phyloP scores from a whole-genome alignment of 1,284 basidiomycete genomes.

The Sporisorium scitamineum region DNA sequence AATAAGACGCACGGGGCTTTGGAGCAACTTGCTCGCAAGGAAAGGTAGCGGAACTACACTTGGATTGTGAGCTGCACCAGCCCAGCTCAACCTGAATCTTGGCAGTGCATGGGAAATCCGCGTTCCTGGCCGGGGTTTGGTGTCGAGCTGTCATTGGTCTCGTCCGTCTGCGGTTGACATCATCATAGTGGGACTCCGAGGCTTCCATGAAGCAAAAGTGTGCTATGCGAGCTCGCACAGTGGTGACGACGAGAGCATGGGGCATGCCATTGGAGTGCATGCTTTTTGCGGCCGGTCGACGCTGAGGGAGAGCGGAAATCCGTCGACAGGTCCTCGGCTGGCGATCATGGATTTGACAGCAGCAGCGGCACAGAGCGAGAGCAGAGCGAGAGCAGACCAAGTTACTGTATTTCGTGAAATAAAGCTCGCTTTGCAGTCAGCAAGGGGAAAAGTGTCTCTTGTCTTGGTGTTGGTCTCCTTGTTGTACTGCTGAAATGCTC shows the following conservation, averaged over 20 bases:
- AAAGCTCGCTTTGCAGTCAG: not conserved
- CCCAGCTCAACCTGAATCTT: too few relatives aligned
- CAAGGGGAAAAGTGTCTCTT: not conserved
- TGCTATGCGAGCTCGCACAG: not conserved
- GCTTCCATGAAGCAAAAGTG: not conserved
- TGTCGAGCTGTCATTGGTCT: not conserved
- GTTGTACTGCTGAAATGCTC: not conserved
- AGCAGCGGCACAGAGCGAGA: not conserved
- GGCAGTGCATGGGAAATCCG: not conserved
- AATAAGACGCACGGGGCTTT: too few relatives aligned
- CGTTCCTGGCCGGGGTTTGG: not conserved
- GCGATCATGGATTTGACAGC: not conserved
- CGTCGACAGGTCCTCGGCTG: not conserved
- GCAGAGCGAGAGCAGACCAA: not conserved
- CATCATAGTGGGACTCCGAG: not conserved
- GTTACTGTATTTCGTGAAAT: not conserved
- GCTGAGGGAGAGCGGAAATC: not conserved
- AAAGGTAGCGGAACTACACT: too few relatives aligned
- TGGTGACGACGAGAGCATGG: too few relatives aligned
- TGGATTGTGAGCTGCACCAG: not conserved
- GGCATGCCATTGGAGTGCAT: too few relatives aligned
- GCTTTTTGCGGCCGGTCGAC: too few relatives aligned
- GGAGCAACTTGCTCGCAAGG: too few relatives aligned
- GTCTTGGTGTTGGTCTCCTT: conserved; percentile 2
- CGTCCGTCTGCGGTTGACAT: not conserved